Base-by-base conservation (phyloP, 1,284 basidiomycete genomes). In the Malassezia vespertilionis region DNA sequence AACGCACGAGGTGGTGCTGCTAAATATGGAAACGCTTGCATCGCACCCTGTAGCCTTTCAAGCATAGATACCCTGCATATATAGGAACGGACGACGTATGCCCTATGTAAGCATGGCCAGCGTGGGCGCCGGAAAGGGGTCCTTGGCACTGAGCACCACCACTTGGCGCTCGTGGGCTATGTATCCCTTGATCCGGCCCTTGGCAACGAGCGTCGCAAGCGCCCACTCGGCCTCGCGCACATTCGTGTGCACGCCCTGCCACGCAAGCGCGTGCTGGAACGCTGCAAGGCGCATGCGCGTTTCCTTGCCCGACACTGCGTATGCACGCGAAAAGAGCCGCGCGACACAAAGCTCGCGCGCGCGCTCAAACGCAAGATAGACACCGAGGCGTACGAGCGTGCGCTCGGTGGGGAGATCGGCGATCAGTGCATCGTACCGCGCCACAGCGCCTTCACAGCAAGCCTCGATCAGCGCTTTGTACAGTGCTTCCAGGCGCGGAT, bases 151-250 rank as follows among this genome's bases (percentile, higher is more conserved):
- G 41, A 97, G 72, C 2, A 97, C 91, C 2, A 95, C 83, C 77
- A 83, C 86, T 73, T 86, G 82, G 70, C 84, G 84, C 66, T 87
- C 86, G 66, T 97, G 91, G 36, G 86, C 89, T 63, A 97, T 91
- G 72, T 96, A 96, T 4, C 91, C 91, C 48, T 84, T 79, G 70
- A 96, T 82, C 70, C 83, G 86, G 3, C 86, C 87, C 74, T 76
- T 55, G 10, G 46, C 53, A 23, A 96, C 84, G 82, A 91, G 84
- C 65, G 88, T 90, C 14, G 79, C 62, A 6, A 96, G 77, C 46
- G 89, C 76, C 72, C 91, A 96, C 72, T 96, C 91, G 14, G 87
- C 82, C 72, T 96, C 91, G 43, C 75, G 47, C 27, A 74, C 73
- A 27, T 75, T 71, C 0, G 67, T 56, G 3, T 58, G 44, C 4